Base-by-base conservation (phyloP, 2,329 filamentous ascomycete species). In the Domatiomyces globalis region DNA sequence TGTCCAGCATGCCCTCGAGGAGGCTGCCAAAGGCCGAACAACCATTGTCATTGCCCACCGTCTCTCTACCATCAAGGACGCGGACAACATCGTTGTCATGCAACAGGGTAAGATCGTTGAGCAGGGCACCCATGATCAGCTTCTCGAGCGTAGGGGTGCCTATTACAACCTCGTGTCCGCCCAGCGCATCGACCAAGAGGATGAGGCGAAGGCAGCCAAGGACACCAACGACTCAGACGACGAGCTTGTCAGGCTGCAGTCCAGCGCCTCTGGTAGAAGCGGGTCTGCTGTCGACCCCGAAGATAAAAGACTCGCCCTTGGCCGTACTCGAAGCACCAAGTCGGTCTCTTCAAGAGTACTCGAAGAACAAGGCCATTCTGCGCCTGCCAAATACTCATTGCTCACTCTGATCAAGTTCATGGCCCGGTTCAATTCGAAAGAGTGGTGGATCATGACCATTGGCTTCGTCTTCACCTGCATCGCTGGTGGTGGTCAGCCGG, bases 11-110 rank as follows among this genome's bases (percentile, higher is more conserved):
- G 92, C 92, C 17, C 76, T 98, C 7, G 89, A 96, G 61, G 84
- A 79, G 48, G 92, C 90, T 22, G 78, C 88, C 1, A 77, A 84
- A 56, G 90, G 89, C 20, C 80, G 92, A 50, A 98, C 92, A 0
- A 96, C 92, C 1, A 95, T 96, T 60, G 86, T 89, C 5, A 96
- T 98, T 66, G 92, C 92, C 44, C 92, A 98, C 70, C 83, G 90
- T 59, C 75, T 98, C 7, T 95, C 88, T 0, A 98, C 92, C 5
- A 95, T 98, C 71, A 88, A 82, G 67, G 83, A 88, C 56, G 90
- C 90, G 0, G 85, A 96, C 67, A 95, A 95, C 62, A 98, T 98
- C 59, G 86, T 96, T 10, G 90, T 95, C 56, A 90, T 98, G 83
- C 77, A 81, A 4, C 70, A 81, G 54, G 92, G 92, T 10, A 72